Percentiles rank a stretch among this genome's conserved stretches.
Conservation (phyloP, 2,329 filamentous ascomycete species). For the Cytospora chrysosperma region DNA sequence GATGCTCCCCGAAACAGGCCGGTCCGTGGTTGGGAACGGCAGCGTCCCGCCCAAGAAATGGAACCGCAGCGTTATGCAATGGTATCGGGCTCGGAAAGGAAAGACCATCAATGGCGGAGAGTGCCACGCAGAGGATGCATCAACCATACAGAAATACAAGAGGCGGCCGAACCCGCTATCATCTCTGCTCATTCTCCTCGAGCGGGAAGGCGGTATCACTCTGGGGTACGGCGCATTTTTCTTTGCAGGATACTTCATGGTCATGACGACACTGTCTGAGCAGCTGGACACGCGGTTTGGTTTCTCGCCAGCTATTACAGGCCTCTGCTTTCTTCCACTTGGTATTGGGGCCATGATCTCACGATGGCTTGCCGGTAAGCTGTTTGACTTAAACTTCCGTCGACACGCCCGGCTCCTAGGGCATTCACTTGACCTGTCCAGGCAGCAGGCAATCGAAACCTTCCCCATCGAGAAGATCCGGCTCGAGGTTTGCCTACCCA, state of each 20-base stretch:
- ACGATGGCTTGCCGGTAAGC: conserved; percentile 24
- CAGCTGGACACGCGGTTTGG: conserved; percentile 25
- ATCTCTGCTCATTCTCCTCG: conserved; percentile 29
- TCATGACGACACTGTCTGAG: conserved; percentile 30
- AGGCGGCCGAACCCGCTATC: conserved; percentile 30
- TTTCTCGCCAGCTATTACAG: conserved; percentile 23
- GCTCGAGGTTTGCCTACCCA: conserved; percentile 26
- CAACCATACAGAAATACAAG: conserved; percentile 2
- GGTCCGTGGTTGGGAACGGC: conserved; percentile 52
- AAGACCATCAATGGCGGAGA: conserved; percentile 3
- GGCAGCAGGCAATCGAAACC: conserved; percentile 26
- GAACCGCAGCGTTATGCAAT: conserved; percentile 16
- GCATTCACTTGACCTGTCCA: conserved; percentile 22
- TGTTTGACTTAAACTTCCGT: conserved; percentile 28
- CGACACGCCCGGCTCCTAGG: conserved; percentile 24
- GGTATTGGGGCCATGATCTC: conserved; percentile 26
- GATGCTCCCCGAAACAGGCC: conserved; percentile 55
- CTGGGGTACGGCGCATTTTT: conserved; percentile 29
- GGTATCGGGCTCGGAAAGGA: conserved; percentile 8
- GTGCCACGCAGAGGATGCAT: neutral
- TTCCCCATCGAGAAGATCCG: conserved; percentile 28
- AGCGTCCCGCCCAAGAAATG: conserved; percentile 38
- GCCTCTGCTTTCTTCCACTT: conserved; percentile 27
- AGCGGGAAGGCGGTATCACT: conserved; percentile 30
- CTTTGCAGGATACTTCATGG: conserved; percentile 30